Base-by-base conservation (phyloP, 768 basidiomycete species). In the Multifurca ochricompacta region DNA sequence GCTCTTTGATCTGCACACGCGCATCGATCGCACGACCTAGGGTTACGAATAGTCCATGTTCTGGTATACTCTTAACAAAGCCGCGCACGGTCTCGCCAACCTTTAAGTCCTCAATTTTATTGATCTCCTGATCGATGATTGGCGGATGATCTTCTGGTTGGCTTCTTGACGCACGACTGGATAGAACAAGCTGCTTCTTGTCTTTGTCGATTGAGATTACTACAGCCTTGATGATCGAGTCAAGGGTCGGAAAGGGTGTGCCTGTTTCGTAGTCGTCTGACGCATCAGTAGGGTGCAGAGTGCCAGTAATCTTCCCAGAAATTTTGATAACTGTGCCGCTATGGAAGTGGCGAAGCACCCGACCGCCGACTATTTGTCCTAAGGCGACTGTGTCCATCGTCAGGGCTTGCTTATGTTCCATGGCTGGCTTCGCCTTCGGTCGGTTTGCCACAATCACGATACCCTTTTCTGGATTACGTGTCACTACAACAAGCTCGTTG, bases 1-100 rank as follows among this genome's bases (percentile, higher is more conserved):
- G 77, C 69, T 96, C 91, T 64, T 78, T 83, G 65, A 97, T 97
- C 70, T 95, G 91, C 25, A 99, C 84, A 16, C 94, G 82, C 52
- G 87, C 93, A 64, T 93, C 91, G 25, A 96, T 73, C n/a, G 77
- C 77, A 28, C 85, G 78, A 9, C 90, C 91, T 32, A 99, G 70
- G 25, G 80, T 80, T 3, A 99, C 91, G 62, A 96, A 98, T 18
- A 99, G 64, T 14, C 95, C 95, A 65, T 87, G 84, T 42, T 91
- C 86, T 16, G 81, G 78, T 30, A 98, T 74, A 62, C 81, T 89
- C 71, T 91, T 96, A 65, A 97, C 78, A 65, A 95, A 91, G 10
- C 95, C 95, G 49, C 91, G 79, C 16, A 94, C 72, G n/a, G 73
- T 78, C 48, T 86, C 74, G 4, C 92, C 94, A 21, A 78, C 74